Conservation (phyloP, 805 yeast genomes). For the Candida namnaoensis region DNA sequence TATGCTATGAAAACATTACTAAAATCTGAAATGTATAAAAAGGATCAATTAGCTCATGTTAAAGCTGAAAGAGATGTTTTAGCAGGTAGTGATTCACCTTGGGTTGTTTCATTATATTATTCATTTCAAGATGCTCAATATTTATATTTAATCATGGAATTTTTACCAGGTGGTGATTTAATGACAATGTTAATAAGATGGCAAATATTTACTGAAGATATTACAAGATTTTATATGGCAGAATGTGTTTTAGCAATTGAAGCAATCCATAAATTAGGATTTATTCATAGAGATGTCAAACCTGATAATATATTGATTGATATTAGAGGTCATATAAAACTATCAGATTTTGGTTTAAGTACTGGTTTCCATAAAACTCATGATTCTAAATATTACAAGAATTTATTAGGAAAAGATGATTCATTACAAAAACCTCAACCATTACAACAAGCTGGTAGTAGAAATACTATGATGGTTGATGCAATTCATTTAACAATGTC, state of each 20-base stretch:
- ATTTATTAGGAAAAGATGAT: conserved; percentile 57
- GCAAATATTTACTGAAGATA: conserved; percentile 87
- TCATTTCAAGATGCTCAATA: conserved; percentile 93
- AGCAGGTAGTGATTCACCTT: conserved; percentile 89
- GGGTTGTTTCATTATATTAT: conserved; percentile 90
- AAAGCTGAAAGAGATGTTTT: conserved; percentile 93
- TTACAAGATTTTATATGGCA: conserved; percentile 89
- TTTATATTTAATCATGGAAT: conserved; percentile 95
- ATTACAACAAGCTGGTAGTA: conserved; percentile 24
- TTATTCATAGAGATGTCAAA: conserved; percentile 94
- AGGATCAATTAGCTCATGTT: conserved; percentile 93
- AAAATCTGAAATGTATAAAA: conserved; percentile 74
- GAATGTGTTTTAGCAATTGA: conserved; percentile 97
- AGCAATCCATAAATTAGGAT: conserved; percentile 89
- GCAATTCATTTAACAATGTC: conserved; percentile 94
- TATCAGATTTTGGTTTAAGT: conserved; percentile 95
- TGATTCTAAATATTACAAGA: conserved; percentile 85
- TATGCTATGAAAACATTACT: conserved; percentile 91
- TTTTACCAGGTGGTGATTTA: conserved; percentile 98
- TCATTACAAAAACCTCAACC: conserved; percentile 25
- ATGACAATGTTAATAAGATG: conserved; percentile 91
- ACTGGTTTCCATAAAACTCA: conserved; percentile 93
- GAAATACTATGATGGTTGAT: conserved; percentile 85
- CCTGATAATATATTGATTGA: conserved; percentile 93
- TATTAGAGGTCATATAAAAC: conserved; percentile 79